These are phyloP conservation scores for Neurospora sp. DNA, from an alignment of 495 filamentous ascomycete species.

Conservation along the genomic window DNA sequence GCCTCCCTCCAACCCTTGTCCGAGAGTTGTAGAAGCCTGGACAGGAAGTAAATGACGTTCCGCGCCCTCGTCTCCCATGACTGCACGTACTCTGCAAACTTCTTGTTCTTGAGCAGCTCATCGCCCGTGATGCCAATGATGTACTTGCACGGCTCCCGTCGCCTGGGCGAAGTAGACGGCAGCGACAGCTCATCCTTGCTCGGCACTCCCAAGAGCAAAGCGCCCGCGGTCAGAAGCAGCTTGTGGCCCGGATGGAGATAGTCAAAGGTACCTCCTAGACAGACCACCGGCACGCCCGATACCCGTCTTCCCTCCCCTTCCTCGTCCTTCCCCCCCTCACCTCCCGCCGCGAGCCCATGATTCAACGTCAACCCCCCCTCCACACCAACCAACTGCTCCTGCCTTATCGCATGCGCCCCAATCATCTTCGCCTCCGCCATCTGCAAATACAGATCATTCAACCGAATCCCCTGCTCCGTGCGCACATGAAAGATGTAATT, in stretches of 20 bases:
- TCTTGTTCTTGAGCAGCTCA: constrained; percentile 75
- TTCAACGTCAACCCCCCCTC: constrained; percentile 38
- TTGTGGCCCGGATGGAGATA: constrained; percentile 96
- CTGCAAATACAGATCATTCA: constrained; percentile 32
- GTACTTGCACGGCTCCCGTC: constrained; percentile 36
- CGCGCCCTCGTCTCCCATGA: constrained; percentile 64
- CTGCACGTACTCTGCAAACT: constrained; percentile 69
- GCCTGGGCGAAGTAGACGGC: not conserved
- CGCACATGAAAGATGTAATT: constrained; percentile 56
- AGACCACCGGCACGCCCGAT: constrained; percentile 33
- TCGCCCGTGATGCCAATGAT: constrained; percentile 85
- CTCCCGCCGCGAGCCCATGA: not conserved
- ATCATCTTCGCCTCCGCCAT: constrained; percentile 35
- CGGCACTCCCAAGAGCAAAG: constrained; percentile 53
- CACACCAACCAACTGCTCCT: constrained; percentile 33
- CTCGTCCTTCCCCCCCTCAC: not conserved
- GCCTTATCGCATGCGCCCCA: constrained; percentile 30
- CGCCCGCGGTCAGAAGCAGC: constrained; percentile 76
- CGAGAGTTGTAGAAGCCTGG: constrained; percentile 52
- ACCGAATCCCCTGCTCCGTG: constrained; percentile 42
- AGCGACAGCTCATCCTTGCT: constrained; percentile 18
- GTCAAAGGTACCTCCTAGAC: constrained; percentile 94
- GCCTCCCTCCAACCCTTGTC: constrained; percentile 27
- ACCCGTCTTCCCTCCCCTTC: not conserved
- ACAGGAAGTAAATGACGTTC: constrained; percentile 60